Evolutionary conservation across 768 basidiomycete genomes (phyloP).

Genomic region (Trametes punicea): DNA sequence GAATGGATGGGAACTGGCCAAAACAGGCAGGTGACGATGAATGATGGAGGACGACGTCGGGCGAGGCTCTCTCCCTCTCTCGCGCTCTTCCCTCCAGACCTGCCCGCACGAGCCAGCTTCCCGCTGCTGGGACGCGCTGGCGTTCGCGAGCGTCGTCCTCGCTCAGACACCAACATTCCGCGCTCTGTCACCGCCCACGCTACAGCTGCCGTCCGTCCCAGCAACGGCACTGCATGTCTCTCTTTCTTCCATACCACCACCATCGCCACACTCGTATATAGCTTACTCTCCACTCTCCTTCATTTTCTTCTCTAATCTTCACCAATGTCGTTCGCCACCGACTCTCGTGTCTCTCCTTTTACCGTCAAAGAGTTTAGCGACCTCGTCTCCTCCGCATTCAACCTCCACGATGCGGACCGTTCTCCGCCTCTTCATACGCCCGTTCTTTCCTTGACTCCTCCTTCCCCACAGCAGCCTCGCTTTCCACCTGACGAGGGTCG

Average conservation of each 20-base stretch:
- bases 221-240: background rate
- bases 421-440: background rate
- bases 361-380: slow-evolving; percentile 28
- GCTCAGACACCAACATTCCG: slow-evolving; percentile 11
- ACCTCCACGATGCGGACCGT: slow-evolving; percentile 12
- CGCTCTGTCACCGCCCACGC: slow-evolving; percentile 4
- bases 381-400: slow-evolving; percentile 28
- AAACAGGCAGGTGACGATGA: slow-evolving; percentile 16
- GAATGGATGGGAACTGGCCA: background rate
- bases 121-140: too few species aligned
- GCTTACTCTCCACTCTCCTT: slow-evolving; percentile 14
- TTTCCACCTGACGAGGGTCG: background rate
- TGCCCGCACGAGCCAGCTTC: background rate
- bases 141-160: too few species aligned
- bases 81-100: background rate
- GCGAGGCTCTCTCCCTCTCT: slow-evolving; percentile 8
- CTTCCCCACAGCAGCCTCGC: slow-evolving; percentile 5
- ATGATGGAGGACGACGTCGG: slow-evolving; percentile 14
- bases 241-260: slow-evolving; percentile 13
- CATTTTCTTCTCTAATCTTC: background rate
- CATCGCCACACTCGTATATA: slow-evolving; percentile 13
- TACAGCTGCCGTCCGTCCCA: background rate
- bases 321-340: slow-evolving; percentile 13
- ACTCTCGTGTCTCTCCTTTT: slow-evolving; percentile 19
- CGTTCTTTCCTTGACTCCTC: slow-evolving; percentile 9